phyloP scores from a whole-genome alignment of 73 alveolate genomes.

The Halteria grandinella region DNA sequence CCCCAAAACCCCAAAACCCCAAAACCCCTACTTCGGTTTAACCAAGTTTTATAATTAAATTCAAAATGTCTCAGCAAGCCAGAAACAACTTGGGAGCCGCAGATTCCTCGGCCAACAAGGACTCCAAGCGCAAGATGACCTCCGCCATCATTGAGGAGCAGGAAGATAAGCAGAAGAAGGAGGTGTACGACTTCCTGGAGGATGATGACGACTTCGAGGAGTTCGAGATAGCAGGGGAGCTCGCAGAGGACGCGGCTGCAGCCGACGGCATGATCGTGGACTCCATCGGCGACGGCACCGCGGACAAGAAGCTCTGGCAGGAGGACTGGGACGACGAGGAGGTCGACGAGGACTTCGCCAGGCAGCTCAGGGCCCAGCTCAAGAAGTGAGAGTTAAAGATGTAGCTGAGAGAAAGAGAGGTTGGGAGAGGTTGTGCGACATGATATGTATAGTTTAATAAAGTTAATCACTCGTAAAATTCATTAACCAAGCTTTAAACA shows the following conservation, averaged over 20 bases:
- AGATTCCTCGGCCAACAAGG: conserved; percentile 9
- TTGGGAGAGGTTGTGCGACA: too few relatives aligned
- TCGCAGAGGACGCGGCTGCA: conserved; percentile 27
- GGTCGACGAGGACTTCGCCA: conserved; percentile 56
- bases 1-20: not conserved
- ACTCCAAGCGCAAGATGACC: conserved; percentile 56
- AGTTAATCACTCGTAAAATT: too few relatives aligned
- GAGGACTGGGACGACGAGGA: conserved; percentile 70
- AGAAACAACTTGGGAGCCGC: conserved; percentile 38
- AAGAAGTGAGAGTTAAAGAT: too few relatives aligned
- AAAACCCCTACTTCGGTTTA: not conserved
- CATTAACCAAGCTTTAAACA: too few relatives aligned
- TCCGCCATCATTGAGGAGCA: conserved; percentile 57
- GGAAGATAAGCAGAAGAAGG: conserved; percentile 61
- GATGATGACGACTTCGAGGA: conserved; percentile 65
- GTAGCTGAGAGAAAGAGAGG: too few relatives aligned
- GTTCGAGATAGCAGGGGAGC: conserved; percentile 40
- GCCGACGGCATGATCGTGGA: conserved; percentile 48
- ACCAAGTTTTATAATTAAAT: conserved; percentile 30
- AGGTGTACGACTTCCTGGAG: conserved; percentile 44
- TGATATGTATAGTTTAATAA: too few relatives aligned
- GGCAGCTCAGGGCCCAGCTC: conserved; percentile 32
- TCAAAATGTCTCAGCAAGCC: conserved; percentile 48
- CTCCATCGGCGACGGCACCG: conserved; percentile 20
- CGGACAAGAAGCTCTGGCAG: conserved; percentile 49